Evolutionary conservation across 345 rosid species (phyloP), one percentile per base, ranked within the genome.

Genomic region (Eutrema heterophyllum): DNA sequence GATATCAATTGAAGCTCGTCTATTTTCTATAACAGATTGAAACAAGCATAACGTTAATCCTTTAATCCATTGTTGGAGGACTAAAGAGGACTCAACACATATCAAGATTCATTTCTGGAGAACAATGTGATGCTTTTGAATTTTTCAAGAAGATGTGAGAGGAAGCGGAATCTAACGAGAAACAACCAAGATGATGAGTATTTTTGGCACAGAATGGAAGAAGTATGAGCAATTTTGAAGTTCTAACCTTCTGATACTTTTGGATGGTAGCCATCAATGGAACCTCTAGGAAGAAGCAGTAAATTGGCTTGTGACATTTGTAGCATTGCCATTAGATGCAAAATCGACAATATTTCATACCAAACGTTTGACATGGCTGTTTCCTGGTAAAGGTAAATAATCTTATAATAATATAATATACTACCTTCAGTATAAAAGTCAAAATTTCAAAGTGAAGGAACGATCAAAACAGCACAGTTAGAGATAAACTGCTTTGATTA

Each of bases 291-390:
- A 80, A 92, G 91, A 80, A 96, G 96, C 36, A 92, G 80, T 79
- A 92, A 82, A 78, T 89, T 96, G 83, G 95, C 98, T 75, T 85
- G 96, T 65, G 93, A 96, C 82, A 92, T 68, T 38, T 81, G 85
- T 65, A 96, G 85, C 92, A 88, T 89, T 10, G 99, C 98, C 98
- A 92, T 90, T 80, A 96, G 82, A 82, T 96, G 99, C 83, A 96
- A 82, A 68, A 96, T 93, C 9, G 99, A 92, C 79, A 96, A 83
- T 61, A 90, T 86, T 83, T 92, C 99, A 35, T 92, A 92, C 98
- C 99, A 96, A 64, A 90, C 87, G 82, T 89, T 90, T 74, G 84
- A 82, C 83, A 89, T 88, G 16, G 87, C 79, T 48, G 98, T 89
- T 84, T 96, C 99, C 99, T 96, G 96, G 75, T 74, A 81, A 72